Evolutionary conservation across 495 filamentous ascomycete genomes (phyloP), one percentile per base, ranked within the genome.

Genomic region (Cetradonia linearis): DNA sequence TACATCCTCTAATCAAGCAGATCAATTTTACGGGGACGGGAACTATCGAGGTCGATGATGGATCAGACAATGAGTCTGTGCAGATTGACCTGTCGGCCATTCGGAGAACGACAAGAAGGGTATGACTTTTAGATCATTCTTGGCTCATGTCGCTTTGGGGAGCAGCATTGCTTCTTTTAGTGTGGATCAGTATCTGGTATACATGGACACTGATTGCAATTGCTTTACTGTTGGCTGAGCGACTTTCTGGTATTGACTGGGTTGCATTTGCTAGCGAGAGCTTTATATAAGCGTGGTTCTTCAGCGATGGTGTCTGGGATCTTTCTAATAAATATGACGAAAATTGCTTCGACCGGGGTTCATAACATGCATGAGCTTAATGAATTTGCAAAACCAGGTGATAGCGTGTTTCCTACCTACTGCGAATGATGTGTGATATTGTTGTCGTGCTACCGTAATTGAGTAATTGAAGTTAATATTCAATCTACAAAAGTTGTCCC

Each of bases 51-150:
- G 52, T 68, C 18, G 66, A 68, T 52, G 62, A 68, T 37, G 57
- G 46, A 8, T 63, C 62, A 13, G 66, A 68, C 53, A 34, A 27
- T 20, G 60, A 62, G 37, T 67, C 65, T 42, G 54, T 66, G n/a
- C 66, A 68, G 18, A 65, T 68, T 31, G 66, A 68, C 55, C 38
- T 68, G 38, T 49, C 59, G 13, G 64, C 66, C 13, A 55, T 68
- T 37, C 55, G 64, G 55, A 56, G 66, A 59, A 62, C 59, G 62
- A 62, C 59, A 44, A 66, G 63, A 52, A 63, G 62, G 42, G 52
- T 63, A 33, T 62, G 23, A 60, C 30, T 3, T 48, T 9, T 40
- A 3, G 27, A 34, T 40, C 28, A 3, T 40, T 42, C 14, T 16
- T 28, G 27, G 25, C 38, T 37, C 10, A 8, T 8, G 23, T 23